phyloP scores from a whole-genome alignment of 257 asterid species.

The Coffea canephora region DNA sequence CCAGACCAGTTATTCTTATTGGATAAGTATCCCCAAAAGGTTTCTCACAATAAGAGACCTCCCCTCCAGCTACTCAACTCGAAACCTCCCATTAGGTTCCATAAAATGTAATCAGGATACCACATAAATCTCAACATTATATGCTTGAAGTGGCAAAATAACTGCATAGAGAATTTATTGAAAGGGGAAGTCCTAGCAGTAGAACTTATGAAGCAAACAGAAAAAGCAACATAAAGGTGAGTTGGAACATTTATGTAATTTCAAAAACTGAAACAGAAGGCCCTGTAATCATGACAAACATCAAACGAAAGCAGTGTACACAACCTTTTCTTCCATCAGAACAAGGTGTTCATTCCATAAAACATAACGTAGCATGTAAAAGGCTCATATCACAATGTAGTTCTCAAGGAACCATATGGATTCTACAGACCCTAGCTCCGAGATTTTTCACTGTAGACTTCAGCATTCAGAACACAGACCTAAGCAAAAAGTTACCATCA shows the following conservation, averaged over 20 bases:
- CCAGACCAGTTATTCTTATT: background rate
- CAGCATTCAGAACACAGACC: background rate
- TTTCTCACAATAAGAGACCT: background rate
- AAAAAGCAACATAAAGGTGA: background rate
- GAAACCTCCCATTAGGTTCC: background rate
- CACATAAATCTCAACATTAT: background rate
- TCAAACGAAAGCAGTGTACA: background rate
- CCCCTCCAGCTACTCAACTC: background rate
- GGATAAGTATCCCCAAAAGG: background rate
- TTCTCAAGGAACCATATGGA: background rate
- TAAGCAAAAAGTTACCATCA: background rate
- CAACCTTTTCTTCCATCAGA: background rate
- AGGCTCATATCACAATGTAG: background rate
- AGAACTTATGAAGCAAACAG: background rate
- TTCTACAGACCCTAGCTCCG: background rate
- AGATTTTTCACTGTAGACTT: background rate
- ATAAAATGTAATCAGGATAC: background rate
- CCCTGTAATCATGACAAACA: background rate
- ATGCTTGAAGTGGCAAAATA: background rate
- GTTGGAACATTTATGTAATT: background rate
- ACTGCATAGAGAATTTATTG: background rate
- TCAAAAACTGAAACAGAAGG: background rate
- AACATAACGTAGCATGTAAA: background rate
- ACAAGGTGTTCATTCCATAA: background rate
- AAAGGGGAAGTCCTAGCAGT: background rate